Base-by-base conservation (phyloP, 73 alveolate species). In the Symbiodinium natans region DNA sequence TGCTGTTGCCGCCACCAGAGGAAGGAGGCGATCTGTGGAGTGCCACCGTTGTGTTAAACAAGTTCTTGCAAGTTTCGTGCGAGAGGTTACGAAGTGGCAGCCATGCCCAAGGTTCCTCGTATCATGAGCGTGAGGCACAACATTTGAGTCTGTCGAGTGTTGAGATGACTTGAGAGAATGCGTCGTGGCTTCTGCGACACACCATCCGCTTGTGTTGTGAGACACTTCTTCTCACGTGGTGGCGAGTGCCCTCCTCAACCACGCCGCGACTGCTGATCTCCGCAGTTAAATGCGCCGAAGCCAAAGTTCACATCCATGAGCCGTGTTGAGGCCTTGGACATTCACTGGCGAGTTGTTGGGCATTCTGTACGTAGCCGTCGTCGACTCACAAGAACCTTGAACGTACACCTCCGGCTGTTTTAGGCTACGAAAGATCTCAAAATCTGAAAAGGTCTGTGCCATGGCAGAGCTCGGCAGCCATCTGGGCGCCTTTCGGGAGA, bases 391-490 rank as follows among this genome's bases (percentile, higher is more conserved):
- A 31, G 31, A 9, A 31, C 87, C 34, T n/a, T n/a, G n/a, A n/a
- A n/a, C n/a, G n/a, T n/a, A n/a, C n/a, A n/a, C n/a, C n/a, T n/a
- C n/a, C n/a, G n/a, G n/a, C n/a, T n/a, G n/a, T n/a, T n/a, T n/a
- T n/a, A n/a, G n/a, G n/a, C n/a, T n/a, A n/a, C n/a, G n/a, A n/a
- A n/a, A 71, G 10, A 71, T 33, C 23, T 7, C 6, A 27, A n/a
- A 1, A 39, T 11, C 29, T 1, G 7, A 19, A 0, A 36, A 86
- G 94, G 94, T 86, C 39, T 86, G 94, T 31, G 63, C 94, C 73
- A 86, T 86, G 94, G 94, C 94, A 34, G 94, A 86, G 94, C 94
- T 86, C 21, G 94, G 94, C 38, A 86, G 83, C 29, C 94, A 86
- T 19, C 19, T 86, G 94, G 94, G 94, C 54, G 94, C 94, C 94